These are phyloP conservation scores for Pseudopyricularia cyperi DNA, from an alignment of 2,329 filamentous ascomycete species.

Conservation along the genomic window DNA sequence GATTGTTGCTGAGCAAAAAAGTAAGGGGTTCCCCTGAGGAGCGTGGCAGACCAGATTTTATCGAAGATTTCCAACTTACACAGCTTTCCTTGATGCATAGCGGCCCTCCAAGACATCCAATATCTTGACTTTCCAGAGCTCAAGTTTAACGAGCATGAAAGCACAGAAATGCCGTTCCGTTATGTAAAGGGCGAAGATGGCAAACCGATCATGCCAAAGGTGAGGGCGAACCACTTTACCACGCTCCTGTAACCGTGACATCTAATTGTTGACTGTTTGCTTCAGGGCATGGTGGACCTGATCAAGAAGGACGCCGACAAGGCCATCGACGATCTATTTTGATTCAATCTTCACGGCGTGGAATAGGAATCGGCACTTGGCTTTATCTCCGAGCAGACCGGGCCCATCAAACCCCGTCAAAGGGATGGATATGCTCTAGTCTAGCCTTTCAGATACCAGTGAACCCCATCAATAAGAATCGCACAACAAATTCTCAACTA, in stretches of 20 bases:
- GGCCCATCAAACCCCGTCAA: not conserved
- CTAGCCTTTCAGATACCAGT: too few species aligned
- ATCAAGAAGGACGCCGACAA: constrained; percentile 93
- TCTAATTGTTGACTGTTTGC: not conserved
- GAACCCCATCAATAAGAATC: too few species aligned
- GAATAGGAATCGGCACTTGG: too few species aligned
- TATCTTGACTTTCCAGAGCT: constrained; percentile 86
- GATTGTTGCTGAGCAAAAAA: constrained; percentile 72
- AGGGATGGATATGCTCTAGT: too few species aligned
- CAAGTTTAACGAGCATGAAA: constrained; percentile 81
- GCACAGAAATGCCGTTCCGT: constrained; percentile 94
- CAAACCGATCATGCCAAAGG: constrained; percentile 81
- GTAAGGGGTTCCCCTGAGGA: constrained; percentile 32
- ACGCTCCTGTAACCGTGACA: too few species aligned
- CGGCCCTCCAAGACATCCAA: constrained; percentile 61
- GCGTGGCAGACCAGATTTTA: not conserved
- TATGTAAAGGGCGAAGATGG: constrained; percentile 70
- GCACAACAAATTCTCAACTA: too few species aligned
- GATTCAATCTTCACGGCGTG: constrained; percentile 4
- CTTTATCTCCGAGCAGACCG: not conserved
- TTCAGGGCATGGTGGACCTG: constrained; percentile 82
- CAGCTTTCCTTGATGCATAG: constrained; percentile 26
- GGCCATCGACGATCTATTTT: constrained; percentile 75
- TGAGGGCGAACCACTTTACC: constrained; percentile 26
- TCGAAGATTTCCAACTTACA: not conserved